Base-by-base conservation (phyloP, 192 early-diverging fungal genomes). In the Linnemannia hyalina region DNA sequence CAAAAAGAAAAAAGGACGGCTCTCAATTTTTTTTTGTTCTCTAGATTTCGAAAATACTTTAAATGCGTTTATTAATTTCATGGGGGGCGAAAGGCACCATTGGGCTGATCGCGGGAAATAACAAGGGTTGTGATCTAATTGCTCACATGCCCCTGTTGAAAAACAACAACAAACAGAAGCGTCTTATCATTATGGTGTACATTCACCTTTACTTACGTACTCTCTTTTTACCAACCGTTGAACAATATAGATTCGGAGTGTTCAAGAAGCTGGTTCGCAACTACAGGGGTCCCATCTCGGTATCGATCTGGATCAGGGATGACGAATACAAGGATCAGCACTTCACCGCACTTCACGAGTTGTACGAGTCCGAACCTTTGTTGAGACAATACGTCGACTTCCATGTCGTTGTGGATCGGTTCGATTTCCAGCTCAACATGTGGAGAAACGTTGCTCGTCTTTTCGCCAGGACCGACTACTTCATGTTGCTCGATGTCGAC, bases 391-490 rank as follows among this genome's bases (percentile, higher is more conserved):
- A 88, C 68, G 91, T 92, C 13, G 93, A 93, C 82, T 70, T 92
- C 22, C 93, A 93, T 81, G 83, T 93, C n/a, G 90, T 93, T 15
- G 88, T 92, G 6, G 93, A 93, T 76, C 84, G 83, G 38, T 93
- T 93, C 68, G 90, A 91, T 70, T 84, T 92, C 70, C 93, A 93
- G 77, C 93, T 93, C 82, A 93, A 93, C 79, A 91, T 92, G 91
- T 93, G 92, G 92, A 87, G 93, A 35, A 93, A 93, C 40, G 88
- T 93, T 22, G 93, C 93, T 63, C 91, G 92, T 46, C 89, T 93
- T 52, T 93, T 93, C 82, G 89, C 91, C 29, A 81, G 93, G 60
- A 90, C 91, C 3, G 90, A 93, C 54, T 93, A 91, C 68, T 83
- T 93, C 46, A 89, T 93, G 88, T 85, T 92, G 88, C 80, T 93